Base-by-base conservation (phyloP, 345 rosid genomes). In the Syzygium aqueum region DNA sequence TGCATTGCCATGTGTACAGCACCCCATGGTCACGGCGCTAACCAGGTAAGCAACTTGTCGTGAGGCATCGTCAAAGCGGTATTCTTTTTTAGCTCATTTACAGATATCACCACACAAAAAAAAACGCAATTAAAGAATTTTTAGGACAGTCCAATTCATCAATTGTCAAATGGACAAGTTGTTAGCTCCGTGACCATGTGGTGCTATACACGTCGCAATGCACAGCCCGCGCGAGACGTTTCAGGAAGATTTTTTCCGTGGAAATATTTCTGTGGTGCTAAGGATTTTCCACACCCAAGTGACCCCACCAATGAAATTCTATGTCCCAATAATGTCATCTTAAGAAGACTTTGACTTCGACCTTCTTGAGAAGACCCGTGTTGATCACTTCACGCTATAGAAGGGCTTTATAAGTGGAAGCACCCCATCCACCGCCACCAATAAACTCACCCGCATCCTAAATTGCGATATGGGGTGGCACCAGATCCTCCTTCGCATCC, bases 291-390 rank as follows among this genome's bases (percentile, higher is more conserved):
- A 59, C 67, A 56, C 61, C 8, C 67, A 59, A 27, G 28, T 59
- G 14, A 59, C 67, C 67, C 67, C 67, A 56, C n/a, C 2, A 59
- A 5, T 3, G 0, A 56, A 27, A 56, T 56, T 56, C 5, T 0
- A 6, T 0, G 3, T 5, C 30, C 30, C 7, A 0, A 12, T 59
- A 4, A 59, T 27, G 12, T 59, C 28, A 59, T 59, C 12, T 0
- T 11, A 11, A 27, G 30, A 12, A 27, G 67, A 59, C 30, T 59
- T 27, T 59, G 30, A 27, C 65, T 5, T 59, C 27, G 16, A 27
- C 16, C 67, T 59, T 27, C 25, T 11, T 27, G 30, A 59, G 28
- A 59, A 59, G 30, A 12, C 65, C 25, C 3, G 16, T 0, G 16
- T 59, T 40, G 30, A 59, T 59, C 67, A 59, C 30, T 59, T 59